phyloP scores from a whole-genome alignment of 139 green algal genomes.

The Picochlorum sp. region DNA sequence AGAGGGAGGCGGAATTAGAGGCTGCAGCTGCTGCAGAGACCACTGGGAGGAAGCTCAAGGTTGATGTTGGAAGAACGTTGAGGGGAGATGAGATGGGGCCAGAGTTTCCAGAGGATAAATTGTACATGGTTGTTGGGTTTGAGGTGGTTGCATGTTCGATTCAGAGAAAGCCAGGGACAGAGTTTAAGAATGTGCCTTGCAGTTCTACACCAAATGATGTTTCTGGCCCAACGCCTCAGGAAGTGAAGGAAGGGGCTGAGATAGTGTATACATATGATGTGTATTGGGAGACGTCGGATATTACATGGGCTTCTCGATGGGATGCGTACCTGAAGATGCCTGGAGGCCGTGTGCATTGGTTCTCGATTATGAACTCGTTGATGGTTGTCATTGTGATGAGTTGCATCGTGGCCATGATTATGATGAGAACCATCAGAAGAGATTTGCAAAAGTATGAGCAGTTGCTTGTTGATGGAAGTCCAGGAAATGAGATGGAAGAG shows the following conservation, averaged over 20 bases:
- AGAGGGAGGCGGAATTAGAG: conserved; percentile 40
- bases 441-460: conserved; percentile 89
- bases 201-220: conserved; percentile 33
- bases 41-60: no score
- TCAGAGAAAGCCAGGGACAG: conserved; percentile 39
- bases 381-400: conserved; percentile 92
- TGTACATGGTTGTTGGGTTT: conserved; percentile 86
- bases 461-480: conserved; percentile 66
- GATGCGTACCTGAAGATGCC: conserved; percentile 94
- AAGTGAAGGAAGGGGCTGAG: conserved; percentile 51
- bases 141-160: conserved; percentile 85
- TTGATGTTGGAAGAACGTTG: background rate
- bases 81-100: background rate
- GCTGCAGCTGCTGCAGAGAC: conserved; percentile 35
- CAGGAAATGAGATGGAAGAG: conserved; percentile 63
- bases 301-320: conserved; percentile 86
- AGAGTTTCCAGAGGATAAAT: conserved; percentile 14
- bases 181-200: conserved; percentile 58
- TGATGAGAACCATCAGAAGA: conserved; percentile 80
- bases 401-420: conserved; percentile 80
- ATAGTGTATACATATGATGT: conserved; percentile 86
- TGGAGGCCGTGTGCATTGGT: conserved; percentile 87
- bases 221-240: conserved; percentile 41
- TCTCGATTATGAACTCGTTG: conserved; percentile 91
- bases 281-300: conserved; percentile 72